phyloP scores from a whole-genome alignment of 441 rosid genomes.

The Populus hybrid region DNA sequence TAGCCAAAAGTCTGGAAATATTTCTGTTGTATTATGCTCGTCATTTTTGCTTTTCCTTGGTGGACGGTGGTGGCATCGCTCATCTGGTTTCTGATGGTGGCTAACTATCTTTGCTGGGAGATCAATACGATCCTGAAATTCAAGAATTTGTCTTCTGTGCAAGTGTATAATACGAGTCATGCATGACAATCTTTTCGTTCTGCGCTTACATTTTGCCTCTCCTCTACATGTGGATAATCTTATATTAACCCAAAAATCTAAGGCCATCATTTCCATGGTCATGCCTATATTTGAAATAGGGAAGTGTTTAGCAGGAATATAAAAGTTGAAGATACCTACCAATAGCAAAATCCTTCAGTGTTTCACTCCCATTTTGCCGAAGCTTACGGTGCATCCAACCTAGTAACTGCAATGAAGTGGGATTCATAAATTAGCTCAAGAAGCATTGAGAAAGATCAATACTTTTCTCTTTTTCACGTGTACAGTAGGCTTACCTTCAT shows the following conservation, averaged over 20 bases:
- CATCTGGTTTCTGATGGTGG: not conserved
- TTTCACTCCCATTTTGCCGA: constrained; percentile 56
- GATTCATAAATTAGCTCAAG: constrained; percentile 12
- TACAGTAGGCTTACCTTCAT: constrained; percentile 48
- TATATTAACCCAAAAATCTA: not conserved
- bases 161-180: not conserved
- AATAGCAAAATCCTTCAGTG: constrained; percentile 53
- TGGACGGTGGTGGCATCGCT: not conserved
- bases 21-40: not conserved
- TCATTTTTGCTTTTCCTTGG: not conserved
- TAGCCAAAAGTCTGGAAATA: not conserved
- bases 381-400: constrained; percentile 90
- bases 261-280: not conserved
- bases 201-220: not conserved
- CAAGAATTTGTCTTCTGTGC: constrained; percentile 2
- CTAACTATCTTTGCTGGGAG: not conserved
- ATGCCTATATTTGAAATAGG: not conserved
- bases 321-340: constrained; percentile 39
- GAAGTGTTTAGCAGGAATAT: constrained; percentile 3
- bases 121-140: constrained; percentile 6
- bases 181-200: not conserved
- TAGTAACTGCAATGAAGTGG: constrained; percentile 52
- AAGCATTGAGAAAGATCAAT: constrained; percentile 3
- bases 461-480: not conserved
- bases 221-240: not conserved